Evolutionary conservation across 768 basidiomycete species (phyloP).

Genomic region (Pleurotus citrinopileatus): DNA sequence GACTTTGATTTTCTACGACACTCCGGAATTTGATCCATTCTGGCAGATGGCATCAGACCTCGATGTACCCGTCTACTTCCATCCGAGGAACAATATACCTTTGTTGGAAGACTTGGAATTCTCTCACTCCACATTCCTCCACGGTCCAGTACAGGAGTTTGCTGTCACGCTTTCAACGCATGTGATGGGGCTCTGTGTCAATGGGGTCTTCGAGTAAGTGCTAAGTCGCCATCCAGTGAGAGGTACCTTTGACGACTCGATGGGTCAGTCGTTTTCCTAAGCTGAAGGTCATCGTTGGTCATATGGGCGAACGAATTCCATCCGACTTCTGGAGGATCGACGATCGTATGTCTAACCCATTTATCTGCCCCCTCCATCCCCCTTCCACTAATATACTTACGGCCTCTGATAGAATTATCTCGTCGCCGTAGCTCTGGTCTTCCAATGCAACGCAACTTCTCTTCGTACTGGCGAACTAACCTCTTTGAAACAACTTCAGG

Average conservation of each 20-base stretch:
- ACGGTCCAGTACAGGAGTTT: slow-evolving; percentile 33
- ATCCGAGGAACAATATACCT: slow-evolving; percentile 29
- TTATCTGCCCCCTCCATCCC: neutral
- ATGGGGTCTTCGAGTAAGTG: slow-evolving; percentile 37
- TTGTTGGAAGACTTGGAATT: slow-evolving; percentile 23
- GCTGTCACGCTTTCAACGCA: slow-evolving; percentile 37
- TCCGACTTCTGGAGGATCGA: slow-evolving; percentile 40
- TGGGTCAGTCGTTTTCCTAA: slow-evolving; percentile 36
- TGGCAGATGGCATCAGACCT: slow-evolving; percentile 34
- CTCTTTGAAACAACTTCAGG: slow-evolving; percentile 39
- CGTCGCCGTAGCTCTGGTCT: slow-evolving; percentile 26
- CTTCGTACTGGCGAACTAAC: slow-evolving; percentile 36
- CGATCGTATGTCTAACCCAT: slow-evolving; percentile 25
- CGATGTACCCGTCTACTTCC: slow-evolving; percentile 37
- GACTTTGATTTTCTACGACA: slow-evolving; percentile 34
- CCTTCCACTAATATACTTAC: neutral
- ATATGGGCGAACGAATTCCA: slow-evolving; percentile 39
- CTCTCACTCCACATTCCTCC: slow-evolving; percentile 29
- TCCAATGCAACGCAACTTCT: slow-evolving; percentile 34
- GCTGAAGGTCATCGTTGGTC: slow-evolving; percentile 38
- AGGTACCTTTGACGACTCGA: too few relatives aligned
- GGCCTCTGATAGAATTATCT: slow-evolving; percentile 24
- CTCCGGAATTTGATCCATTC: slow-evolving; percentile 37
- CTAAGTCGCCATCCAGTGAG: too few relatives aligned
- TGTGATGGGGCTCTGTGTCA: slow-evolving; percentile 35